Conservation (phyloP, 2,329 filamentous ascomycete species). For the Exophiala lecanii-corni region DNA sequence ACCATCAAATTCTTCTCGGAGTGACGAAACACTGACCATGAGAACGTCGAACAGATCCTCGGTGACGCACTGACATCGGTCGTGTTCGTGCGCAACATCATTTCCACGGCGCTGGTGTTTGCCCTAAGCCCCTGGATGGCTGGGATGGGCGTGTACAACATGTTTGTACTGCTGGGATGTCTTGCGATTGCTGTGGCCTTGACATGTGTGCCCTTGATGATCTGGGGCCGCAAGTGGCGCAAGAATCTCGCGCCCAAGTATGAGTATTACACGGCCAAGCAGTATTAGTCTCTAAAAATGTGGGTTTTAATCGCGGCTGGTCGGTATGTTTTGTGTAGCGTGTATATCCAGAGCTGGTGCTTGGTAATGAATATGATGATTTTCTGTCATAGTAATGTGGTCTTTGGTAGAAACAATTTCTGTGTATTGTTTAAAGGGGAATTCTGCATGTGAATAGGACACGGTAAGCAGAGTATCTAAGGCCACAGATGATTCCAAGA, state of each 20-base stretch:
- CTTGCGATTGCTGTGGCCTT: constrained; percentile 33
- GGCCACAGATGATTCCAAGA: too few relatives aligned
- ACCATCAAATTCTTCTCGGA: too few relatives aligned
- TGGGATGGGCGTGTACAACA: constrained; percentile 36
- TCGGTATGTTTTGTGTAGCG: too few relatives aligned
- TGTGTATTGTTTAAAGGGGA: too few relatives aligned
- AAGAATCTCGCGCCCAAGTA: constrained; percentile 32
- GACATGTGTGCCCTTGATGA: constrained; percentile 28
- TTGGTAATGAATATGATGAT: too few relatives aligned
- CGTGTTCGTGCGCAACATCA: constrained; percentile 42
- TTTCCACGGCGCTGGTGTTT: constrained; percentile 45
- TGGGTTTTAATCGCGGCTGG: too few relatives aligned
- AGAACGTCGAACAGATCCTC: constrained; percentile 41
- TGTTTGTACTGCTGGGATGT: constrained; percentile 39
- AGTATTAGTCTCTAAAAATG: constrained; percentile 27
- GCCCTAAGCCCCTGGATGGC: constrained; percentile 41
- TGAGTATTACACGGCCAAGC: constrained; percentile 33
- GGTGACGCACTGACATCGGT: constrained; percentile 45
- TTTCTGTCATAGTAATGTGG: too few relatives aligned
- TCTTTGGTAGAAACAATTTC: too few relatives aligned
- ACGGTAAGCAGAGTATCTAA: too few relatives aligned
- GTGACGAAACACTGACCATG: too few relatives aligned
- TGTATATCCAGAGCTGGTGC: too few relatives aligned
- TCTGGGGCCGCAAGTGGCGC: constrained; percentile 34
- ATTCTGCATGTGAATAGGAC: too few relatives aligned